Evolutionary conservation across 73 alveolate species (phyloP).

Genomic region (Paramecium caudatum): DNA sequence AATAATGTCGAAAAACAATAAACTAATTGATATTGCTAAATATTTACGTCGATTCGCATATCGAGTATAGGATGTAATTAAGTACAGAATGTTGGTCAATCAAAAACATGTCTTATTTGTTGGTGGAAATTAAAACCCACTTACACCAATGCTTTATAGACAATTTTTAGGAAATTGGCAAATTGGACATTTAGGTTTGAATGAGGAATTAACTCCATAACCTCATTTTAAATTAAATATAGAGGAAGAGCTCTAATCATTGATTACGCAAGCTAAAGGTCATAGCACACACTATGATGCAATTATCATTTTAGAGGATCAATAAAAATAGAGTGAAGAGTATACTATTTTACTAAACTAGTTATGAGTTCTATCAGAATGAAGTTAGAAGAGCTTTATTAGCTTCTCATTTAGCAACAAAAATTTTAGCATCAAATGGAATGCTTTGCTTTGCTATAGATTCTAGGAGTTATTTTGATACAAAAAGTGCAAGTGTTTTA

Average conservation of each 20-base stretch:
- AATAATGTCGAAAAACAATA: constrained; percentile 58
- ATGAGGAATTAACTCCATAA: neutral
- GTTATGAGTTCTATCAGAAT: neutral
- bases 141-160: neutral
- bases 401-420: constrained; percentile 47
- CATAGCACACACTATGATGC: constrained; percentile 31
- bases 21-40: constrained; percentile 54
- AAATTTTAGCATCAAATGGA: constrained; percentile 56
- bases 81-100: constrained; percentile 29
- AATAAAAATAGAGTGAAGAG: neutral
- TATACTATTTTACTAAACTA: neutral
- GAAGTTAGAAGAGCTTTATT: constrained; percentile 43
- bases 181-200: constrained; percentile 27
- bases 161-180: neutral
- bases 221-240: neutral
- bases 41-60: constrained; percentile 51
- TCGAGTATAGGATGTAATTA: neutral
- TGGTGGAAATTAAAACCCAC: constrained; percentile 52
- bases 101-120: constrained; percentile 47
- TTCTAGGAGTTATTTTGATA: constrained; percentile 42
- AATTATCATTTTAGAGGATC: constrained; percentile 46
- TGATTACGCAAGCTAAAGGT: constrained; percentile 2
- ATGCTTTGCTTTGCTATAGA: constrained; percentile 24
- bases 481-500: neutral
- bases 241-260: neutral